These are phyloP conservation scores for Didymella segeticola DNA, from an alignment of 2,329 filamentous ascomycete species.

Conservation along the genomic window DNA sequence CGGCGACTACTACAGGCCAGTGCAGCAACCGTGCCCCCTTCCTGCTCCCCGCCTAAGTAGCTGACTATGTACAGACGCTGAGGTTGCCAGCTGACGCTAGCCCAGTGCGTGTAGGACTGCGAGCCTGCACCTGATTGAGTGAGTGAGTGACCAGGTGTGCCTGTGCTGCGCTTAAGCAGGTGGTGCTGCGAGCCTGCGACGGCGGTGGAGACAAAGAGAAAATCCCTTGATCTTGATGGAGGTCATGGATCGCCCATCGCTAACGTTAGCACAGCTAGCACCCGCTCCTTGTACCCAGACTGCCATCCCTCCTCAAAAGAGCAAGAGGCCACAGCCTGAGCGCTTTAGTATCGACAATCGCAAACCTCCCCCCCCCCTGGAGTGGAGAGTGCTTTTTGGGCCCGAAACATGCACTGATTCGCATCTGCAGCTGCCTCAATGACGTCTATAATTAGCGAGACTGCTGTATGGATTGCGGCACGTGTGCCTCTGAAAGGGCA, in stretches of 20 bases:
- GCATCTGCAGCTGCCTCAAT: slow-evolving; percentile 21
- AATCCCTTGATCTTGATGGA: slow-evolving; percentile 16
- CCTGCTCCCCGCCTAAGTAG: slow-evolving; percentile 23
- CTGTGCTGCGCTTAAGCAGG: slow-evolving; percentile 30
- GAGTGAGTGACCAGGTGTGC: slow-evolving; percentile 20
- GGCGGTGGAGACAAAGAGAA: slow-evolving; percentile 22
- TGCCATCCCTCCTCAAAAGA: slow-evolving; percentile 20
- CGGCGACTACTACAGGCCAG: slow-evolving; percentile 42
- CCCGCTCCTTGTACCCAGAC: slow-evolving; percentile 32
- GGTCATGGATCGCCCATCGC: slow-evolving; percentile 20
- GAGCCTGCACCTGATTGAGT: slow-evolving; percentile 44
- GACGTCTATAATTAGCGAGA: slow-evolving; percentile 40
- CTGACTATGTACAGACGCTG: slow-evolving; percentile 39
- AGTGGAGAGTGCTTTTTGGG: slow-evolving; percentile 36
- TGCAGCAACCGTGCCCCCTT: slow-evolving; percentile 35
- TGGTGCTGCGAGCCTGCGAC: too few relatives aligned
- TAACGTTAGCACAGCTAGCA: slow-evolving; percentile 4
- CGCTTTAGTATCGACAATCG: slow-evolving; percentile 7
- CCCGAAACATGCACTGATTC: slow-evolving; percentile 28
- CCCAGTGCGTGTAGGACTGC: slow-evolving; percentile 33
- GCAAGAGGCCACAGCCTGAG: slow-evolving; percentile 18
- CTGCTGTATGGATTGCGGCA: slow-evolving; percentile 45
- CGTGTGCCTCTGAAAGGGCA: slow-evolving; percentile 38
- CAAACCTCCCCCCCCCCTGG: too few relatives aligned
- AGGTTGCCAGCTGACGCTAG: slow-evolving; percentile 33